Evolutionary conservation across 2,329 filamentous ascomycete species (phyloP).

Genomic region (Neopestalotiopsis sp.): DNA sequence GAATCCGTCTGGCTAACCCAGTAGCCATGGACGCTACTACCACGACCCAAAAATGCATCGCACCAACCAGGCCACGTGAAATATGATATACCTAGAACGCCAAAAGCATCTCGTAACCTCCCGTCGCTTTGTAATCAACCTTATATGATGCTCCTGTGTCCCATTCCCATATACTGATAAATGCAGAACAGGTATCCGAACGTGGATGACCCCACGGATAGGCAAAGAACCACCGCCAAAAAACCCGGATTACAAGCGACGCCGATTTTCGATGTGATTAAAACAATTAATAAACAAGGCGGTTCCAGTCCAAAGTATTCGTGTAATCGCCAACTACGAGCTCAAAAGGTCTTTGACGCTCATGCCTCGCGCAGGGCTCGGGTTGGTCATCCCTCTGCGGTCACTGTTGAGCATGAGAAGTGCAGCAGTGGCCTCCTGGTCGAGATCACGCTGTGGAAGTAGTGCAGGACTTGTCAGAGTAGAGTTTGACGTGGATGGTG

Average conservation of each 20-base stretch:
- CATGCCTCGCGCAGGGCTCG: slow-evolving; percentile 49
- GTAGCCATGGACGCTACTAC: not conserved
- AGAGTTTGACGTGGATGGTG: slow-evolving; percentile 50
- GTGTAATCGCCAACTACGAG: slow-evolving; percentile 34
- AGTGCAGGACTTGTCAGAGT: slow-evolving; percentile 64
- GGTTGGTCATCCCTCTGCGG: slow-evolving; percentile 56
- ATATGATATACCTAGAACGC: not conserved
- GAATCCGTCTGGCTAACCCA: not conserved
- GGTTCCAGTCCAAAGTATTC: too few species aligned
- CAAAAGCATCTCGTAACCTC: not conserved
- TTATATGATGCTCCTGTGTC: not conserved
- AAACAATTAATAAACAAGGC: not conserved
- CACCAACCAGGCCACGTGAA: not conserved
- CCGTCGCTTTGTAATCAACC: not conserved
- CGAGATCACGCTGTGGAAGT: slow-evolving; percentile 59
- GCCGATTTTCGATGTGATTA: not conserved
- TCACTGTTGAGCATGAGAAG: slow-evolving; percentile 87
- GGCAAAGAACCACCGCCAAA: not conserved
- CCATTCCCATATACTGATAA: not conserved
- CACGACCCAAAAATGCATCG: not conserved
- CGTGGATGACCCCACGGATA: not conserved
- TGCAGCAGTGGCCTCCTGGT: slow-evolving; percentile 84
- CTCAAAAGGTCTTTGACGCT: slow-evolving; percentile 61
- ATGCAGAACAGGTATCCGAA: not conserved
- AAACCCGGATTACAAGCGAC: not conserved